phyloP scores from a whole-genome alignment of 129 eudicot genomes.

The Logfia minima region DNA sequence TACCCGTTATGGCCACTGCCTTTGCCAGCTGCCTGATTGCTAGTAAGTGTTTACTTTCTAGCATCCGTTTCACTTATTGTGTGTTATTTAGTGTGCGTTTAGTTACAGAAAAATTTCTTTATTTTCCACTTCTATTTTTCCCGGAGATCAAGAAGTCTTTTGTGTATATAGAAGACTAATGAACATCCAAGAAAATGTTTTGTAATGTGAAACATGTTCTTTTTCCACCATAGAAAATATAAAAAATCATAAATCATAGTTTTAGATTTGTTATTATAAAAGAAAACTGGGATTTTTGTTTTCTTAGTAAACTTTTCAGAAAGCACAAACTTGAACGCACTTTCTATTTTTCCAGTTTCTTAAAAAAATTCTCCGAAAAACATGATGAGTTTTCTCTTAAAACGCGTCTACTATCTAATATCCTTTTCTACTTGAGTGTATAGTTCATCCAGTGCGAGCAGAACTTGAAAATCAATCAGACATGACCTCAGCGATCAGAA shows the following conservation, averaged over 20 bases:
- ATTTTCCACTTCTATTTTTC: neutral
- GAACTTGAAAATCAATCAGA: slow-evolving; percentile 62
- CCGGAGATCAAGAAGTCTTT: neutral
- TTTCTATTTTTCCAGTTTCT: neutral
- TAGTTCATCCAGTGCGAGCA: slow-evolving; percentile 83
- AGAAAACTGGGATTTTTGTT: too few species aligned
- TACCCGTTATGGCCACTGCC: slow-evolving; percentile 76
- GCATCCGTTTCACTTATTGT: neutral
- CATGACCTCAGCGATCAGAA: slow-evolving; percentile 61
- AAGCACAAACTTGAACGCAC: neutral
- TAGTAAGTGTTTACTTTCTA: slow-evolving; percentile 41
- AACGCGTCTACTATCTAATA: neutral
- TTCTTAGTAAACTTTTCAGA: neutral
- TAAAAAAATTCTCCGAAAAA: too few species aligned
- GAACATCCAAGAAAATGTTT: neutral
- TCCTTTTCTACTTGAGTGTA: neutral
- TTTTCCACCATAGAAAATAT: too few species aligned
- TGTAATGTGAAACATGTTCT: neutral
- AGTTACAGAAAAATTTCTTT: neutral
- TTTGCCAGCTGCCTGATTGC: slow-evolving; percentile 63
- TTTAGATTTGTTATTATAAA: too few species aligned
- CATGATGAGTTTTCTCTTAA: too few species aligned
- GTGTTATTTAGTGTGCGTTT: neutral
- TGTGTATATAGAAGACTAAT: neutral
- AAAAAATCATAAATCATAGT: neutral